Conservation (phyloP, 192 early-diverging fungal genomes). For the Coemansia sp. region DNA sequence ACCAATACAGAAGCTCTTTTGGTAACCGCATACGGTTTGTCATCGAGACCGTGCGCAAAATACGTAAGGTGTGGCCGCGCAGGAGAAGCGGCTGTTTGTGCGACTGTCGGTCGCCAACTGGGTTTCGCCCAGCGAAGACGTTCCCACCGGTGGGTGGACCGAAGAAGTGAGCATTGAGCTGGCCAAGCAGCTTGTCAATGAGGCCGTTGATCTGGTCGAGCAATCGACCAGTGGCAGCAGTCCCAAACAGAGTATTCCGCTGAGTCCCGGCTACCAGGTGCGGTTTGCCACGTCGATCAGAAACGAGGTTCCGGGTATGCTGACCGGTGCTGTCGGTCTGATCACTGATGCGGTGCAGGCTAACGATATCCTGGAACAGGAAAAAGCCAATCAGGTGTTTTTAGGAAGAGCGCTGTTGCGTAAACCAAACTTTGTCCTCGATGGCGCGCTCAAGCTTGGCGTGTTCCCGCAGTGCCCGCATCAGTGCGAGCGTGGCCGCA, state of each 20-base stretch:
- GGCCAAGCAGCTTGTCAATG: conserved; percentile 52
- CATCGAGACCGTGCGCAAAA: conserved; percentile 62
- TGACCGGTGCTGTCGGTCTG: conserved; percentile 67
- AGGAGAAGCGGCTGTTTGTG: conserved; percentile 83
- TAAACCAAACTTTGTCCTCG: conserved; percentile 66
- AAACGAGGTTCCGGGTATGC: conserved; percentile 57
- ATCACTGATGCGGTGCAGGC: conserved; percentile 70
- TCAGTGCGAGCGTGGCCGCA: conserved; percentile 63
- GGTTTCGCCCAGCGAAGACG: conserved; percentile 50
- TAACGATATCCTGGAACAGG: conserved; percentile 62
- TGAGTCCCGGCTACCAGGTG: conserved; percentile 65
- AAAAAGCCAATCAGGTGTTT: conserved; percentile 72
- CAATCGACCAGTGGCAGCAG: conserved; percentile 75
- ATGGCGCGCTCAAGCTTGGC: conserved; percentile 66
- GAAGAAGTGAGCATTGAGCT: conserved; percentile 71
- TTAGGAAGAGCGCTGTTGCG: conserved; percentile 70
- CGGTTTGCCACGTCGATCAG: conserved; percentile 67
- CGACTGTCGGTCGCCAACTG: conserved; percentile 79
- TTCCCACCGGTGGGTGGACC: conserved; percentile 64
- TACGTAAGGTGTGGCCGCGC: conserved; percentile 72
- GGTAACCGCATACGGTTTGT: conserved; percentile 83
- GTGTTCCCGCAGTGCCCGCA: conserved; percentile 61
- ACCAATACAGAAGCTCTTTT: conserved; percentile 87
- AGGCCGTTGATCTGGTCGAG: conserved; percentile 88
- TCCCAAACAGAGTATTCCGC: conserved; percentile 54